Conservation (phyloP, 371 early-diverging fungal species). For the Sporodiniella umbellata region DNA sequence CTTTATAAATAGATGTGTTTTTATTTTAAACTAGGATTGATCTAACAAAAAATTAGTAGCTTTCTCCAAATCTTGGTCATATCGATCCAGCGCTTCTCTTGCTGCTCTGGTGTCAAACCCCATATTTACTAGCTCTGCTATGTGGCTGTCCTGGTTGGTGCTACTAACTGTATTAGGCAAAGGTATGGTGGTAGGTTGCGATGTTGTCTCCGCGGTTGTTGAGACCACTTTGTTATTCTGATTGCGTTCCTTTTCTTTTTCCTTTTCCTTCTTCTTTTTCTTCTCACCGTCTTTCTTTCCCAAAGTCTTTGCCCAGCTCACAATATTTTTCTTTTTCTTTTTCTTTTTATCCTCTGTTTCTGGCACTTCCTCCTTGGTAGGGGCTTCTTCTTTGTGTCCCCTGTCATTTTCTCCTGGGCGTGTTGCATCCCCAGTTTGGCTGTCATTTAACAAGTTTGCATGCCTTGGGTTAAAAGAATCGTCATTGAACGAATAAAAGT, state of each 20-base stretch:
- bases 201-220: not conserved
- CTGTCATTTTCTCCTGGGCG: not conserved
- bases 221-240: not conserved
- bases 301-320: slow-evolving; percentile 34
- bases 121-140: slow-evolving; percentile 58
- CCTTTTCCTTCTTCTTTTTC: slow-evolving; percentile 15
- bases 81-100: slow-evolving; percentile 62
- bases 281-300: slow-evolving; percentile 28
- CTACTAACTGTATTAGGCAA: slow-evolving; percentile 5
- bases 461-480: not conserved
- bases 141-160: slow-evolving; percentile 25
- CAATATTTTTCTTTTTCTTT: slow-evolving; percentile 23
- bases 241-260: not conserved
- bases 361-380: slow-evolving; percentile 6
- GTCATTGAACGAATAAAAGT: not conserved
- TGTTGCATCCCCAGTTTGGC: not conserved
- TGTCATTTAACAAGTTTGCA: not conserved
- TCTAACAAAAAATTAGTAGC: slow-evolving; percentile 73
- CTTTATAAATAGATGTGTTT: no score
- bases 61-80: slow-evolving; percentile 65
- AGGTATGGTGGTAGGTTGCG: not conserved
- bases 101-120: slow-evolving; percentile 63
- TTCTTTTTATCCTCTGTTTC: slow-evolving; percentile 6
- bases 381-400: slow-evolving; percentile 1
- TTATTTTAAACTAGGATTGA: slow-evolving; percentile 22